These are phyloP conservation scores for Trametes punicea DNA, from an alignment of 768 basidiomycete genomes.

Conservation along the genomic window DNA sequence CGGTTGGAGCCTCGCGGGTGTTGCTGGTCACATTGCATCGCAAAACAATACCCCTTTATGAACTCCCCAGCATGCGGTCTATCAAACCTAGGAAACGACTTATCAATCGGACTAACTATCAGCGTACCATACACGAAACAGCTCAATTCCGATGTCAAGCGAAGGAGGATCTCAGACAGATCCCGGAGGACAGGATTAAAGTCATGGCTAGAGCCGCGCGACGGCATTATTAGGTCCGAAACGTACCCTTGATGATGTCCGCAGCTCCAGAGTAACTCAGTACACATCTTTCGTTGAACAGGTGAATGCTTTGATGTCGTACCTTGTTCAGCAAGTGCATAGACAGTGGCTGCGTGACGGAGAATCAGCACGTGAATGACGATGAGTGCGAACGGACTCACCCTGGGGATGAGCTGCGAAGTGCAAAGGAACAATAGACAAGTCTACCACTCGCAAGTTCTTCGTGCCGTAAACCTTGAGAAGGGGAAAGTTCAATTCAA, in stretches of 20 bases:
- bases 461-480: slow-evolving; percentile 36
- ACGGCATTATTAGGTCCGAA: too few relatives aligned
- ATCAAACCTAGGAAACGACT: too few relatives aligned
- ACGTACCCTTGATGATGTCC: slow-evolving; percentile 28
- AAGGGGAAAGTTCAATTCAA: slow-evolving; percentile 23
- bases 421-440: slow-evolving; percentile 40
- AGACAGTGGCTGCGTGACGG: slow-evolving; percentile 21
- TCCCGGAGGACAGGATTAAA: too few relatives aligned
- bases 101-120: too few relatives aligned
- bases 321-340: slow-evolving; percentile 32
- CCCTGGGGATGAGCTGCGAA: slow-evolving; percentile 37
- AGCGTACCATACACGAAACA: too few relatives aligned
- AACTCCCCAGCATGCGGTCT: too few relatives aligned
- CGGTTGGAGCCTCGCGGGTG: too few relatives aligned
- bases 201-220: too few relatives aligned
- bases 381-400: background rate
- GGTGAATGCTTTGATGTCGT: background rate
- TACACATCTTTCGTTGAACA: background rate
- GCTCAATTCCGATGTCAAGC: too few relatives aligned
- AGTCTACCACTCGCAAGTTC: slow-evolving; percentile 47
- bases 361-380: background rate
- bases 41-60: too few relatives aligned
- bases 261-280: slow-evolving; percentile 16
- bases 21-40: too few relatives aligned
- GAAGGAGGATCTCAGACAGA: too few relatives aligned